phyloP scores from a whole-genome alignment of 148 eudicot genomes.

The Persicaria maculosa region DNA sequence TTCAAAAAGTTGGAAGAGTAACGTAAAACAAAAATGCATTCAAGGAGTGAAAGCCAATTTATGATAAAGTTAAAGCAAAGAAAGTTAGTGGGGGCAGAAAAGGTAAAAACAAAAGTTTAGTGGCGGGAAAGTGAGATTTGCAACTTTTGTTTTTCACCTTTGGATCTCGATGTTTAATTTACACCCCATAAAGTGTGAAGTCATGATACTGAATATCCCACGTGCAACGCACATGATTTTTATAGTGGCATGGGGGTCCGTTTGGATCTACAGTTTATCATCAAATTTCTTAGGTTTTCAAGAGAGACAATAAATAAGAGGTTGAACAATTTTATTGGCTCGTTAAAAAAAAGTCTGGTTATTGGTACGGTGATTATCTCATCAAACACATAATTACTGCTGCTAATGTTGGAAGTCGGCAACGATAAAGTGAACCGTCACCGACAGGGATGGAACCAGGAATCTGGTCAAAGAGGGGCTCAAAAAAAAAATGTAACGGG shows the following conservation, averaged over 20 bases:
- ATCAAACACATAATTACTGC: too few species aligned
- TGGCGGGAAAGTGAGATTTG: neutral
- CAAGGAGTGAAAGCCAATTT: slow-evolving; percentile 2
- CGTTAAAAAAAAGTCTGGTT: too few species aligned
- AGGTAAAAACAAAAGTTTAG: neutral
- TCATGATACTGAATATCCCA: neutral
- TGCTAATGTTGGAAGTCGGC: too few species aligned
- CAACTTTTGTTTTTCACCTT: neutral
- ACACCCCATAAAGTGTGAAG: neutral
- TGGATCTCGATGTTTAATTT: slow-evolving; percentile 4
- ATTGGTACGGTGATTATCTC: too few species aligned
- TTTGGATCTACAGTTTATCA: neutral
- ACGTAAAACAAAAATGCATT: slow-evolving; percentile 7
- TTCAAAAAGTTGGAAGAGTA: slow-evolving; percentile 1
- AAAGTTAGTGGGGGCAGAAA: neutral
- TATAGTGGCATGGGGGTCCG: neutral
- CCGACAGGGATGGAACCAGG: too few species aligned
- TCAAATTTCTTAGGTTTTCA: neutral
- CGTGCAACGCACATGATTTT: slow-evolving; percentile 4
- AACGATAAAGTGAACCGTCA: too few species aligned
- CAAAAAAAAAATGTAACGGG: too few species aligned
- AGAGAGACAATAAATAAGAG: too few species aligned
- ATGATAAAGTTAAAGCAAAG: neutral
- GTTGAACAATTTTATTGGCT: too few species aligned
- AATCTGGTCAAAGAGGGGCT: too few species aligned